Evolutionary conservation across 768 basidiomycete species (phyloP), one percentile per base, ranked within the genome.

Genomic region (Daedaleopsis sinensis): DNA sequence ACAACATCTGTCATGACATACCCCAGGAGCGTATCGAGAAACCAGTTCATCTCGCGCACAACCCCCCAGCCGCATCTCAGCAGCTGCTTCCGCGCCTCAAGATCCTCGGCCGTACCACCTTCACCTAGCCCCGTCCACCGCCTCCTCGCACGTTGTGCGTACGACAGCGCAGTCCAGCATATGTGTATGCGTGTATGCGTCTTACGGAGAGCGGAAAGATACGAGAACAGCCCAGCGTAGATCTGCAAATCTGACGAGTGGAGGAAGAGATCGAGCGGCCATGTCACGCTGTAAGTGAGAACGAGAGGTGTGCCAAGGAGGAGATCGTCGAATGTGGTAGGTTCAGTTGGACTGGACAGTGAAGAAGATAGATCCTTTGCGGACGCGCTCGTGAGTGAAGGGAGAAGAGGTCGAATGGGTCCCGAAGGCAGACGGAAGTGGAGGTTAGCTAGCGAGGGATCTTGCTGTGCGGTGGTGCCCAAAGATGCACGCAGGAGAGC

Each of bases 1-100:
- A 95, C 82, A 10, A 96, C 94, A 64, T 96, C 94, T 68, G 84
- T 90, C 91, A 93, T 92, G 61, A 93, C 84, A 72, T 97, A 96
- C 11, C 86, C 87, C 57, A 92, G 76, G 2, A 97, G 70, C 27
- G 86, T 87, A 71, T 95, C 93, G 59, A 96, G 77, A 70, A 95
- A 96, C 93, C 93, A 96, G 44, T 87, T 84, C 94, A 96, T 94
- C 68, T 90, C 86, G 68, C 93, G 77, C 9, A 94, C 89, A 35
- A 90, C 83, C 1, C 92, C 93, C 94, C 94, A 97, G 1, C 90
- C 89, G 61, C 86, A 88, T 59, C 94, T 80, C 58, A 93, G 77
- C 19, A 94, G 80, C 53, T 79, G 79, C 60, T 83, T 81, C 42
- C 92, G 83, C 12, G 80, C 80, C 46, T 86, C 82, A 42, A 86